Conservation (phyloP, 495 filamentous ascomycete genomes). For the Lasiosphaeria hispida region DNA sequence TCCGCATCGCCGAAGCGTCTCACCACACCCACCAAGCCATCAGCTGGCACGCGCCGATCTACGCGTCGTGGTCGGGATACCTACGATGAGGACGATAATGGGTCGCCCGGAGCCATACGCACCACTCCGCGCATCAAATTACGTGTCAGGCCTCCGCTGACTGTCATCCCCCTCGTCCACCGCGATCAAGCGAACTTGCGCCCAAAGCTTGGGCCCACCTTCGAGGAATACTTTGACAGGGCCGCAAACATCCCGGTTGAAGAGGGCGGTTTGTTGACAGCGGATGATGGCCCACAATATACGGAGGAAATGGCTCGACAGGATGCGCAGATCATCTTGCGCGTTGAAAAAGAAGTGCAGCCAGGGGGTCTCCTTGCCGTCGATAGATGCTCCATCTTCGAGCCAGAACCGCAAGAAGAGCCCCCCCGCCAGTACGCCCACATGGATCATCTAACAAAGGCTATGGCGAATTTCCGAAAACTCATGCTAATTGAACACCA, state of each 20-base stretch:
- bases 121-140: constrained; percentile 43
- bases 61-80: constrained; percentile 28
- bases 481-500: constrained; percentile 73
- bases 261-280: constrained; percentile 48
- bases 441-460: constrained; percentile 77
- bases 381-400: constrained; percentile 69
- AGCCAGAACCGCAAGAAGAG: constrained; percentile 72
- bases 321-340: constrained; percentile 55
- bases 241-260: constrained; percentile 45
- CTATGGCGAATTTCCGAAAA: constrained; percentile 75
- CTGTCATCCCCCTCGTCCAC: constrained; percentile 52
- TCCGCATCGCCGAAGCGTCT: constrained; percentile 34
- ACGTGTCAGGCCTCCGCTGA: constrained; percentile 35
- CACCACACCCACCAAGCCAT: constrained; percentile 34
- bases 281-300: constrained; percentile 54
- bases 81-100: constrained; percentile 29
- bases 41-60: constrained; percentile 39
- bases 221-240: constrained; percentile 52
- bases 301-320: constrained; percentile 50
- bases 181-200: constrained; percentile 49
- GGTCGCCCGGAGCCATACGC: constrained; percentile 22
- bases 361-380: constrained; percentile 72
- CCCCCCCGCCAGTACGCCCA: constrained; percentile 78
- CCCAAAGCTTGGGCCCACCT: constrained; percentile 45
- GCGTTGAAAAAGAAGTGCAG: constrained; percentile 66